Evolutionary conservation across 495 filamentous ascomycete species (phyloP).

Genomic region (Usnea hakonensis): DNA sequence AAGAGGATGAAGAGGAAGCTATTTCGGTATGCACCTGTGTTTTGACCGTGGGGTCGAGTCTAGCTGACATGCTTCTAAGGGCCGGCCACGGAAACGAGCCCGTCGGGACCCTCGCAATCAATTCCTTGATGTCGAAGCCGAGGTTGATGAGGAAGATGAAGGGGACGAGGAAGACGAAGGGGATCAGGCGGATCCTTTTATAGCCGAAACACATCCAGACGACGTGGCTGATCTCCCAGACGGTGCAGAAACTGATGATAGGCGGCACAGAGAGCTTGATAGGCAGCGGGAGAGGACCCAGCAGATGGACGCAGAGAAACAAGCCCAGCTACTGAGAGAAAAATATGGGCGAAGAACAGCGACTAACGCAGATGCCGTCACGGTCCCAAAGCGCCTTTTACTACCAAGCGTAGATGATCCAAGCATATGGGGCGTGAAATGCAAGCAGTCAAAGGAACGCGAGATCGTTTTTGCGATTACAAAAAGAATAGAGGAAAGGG

Average conservation of each 20-base stretch:
- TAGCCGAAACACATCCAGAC: constrained; percentile 82
- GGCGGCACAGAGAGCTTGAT: constrained; percentile 90
- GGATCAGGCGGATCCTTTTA: constrained; percentile 68
- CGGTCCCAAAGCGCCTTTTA: constrained; percentile 80
- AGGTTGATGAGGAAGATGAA: constrained; percentile 94
- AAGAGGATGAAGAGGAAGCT: constrained; percentile 54
- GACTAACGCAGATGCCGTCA: constrained; percentile 50
- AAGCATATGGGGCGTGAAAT: constrained; percentile 89
- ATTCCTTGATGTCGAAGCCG: constrained; percentile 94
- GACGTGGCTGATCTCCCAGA: constrained; percentile 75
- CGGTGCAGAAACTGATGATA: constrained; percentile 76
- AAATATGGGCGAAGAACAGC: constrained; percentile 65
- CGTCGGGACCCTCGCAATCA: constrained; percentile 59
- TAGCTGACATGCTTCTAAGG: constrained; percentile 36
- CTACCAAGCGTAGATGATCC: constrained; percentile 92
- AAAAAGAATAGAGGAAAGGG: constrained; percentile 74
- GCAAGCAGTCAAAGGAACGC: constrained; percentile 88
- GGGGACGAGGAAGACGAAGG: constrained; percentile 85
- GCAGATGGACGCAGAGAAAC: constrained; percentile 85
- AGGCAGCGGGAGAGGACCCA: constrained; percentile 76
- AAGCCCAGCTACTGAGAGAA: constrained; percentile 76
- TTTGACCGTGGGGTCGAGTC: not conserved
- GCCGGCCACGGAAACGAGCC: constrained; percentile 69
- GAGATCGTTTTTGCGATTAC: constrained; percentile 81
- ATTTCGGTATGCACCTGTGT: constrained; percentile 39